Percentiles rank a stretch among this genome's conserved stretches.
Conservation (phyloP, 208 protist species). For the Crithidia sp. region DNA sequence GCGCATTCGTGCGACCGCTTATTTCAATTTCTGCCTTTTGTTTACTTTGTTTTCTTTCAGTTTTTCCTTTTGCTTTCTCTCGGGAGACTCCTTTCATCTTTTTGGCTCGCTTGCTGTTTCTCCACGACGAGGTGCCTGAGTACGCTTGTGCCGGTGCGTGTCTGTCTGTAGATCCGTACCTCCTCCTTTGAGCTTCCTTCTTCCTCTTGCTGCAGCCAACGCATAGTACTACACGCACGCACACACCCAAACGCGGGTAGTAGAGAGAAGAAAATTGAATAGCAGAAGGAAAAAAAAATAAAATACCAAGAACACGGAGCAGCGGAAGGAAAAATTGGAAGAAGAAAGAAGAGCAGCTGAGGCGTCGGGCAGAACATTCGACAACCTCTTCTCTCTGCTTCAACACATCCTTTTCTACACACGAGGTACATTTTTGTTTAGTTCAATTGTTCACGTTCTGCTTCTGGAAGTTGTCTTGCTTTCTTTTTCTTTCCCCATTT, state of each 20-base stretch:
- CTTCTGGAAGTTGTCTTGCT: neutral
- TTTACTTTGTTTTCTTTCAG: no score
- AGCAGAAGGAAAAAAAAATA: no score
- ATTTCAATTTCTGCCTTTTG: no score
- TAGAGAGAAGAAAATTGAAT: no score
- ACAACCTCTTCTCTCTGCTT: neutral
- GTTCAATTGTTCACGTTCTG: conserved; percentile 2
- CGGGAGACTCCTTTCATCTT: neutral
- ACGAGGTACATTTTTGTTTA: neutral
- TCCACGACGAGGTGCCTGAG: neutral
- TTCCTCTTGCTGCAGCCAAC: neutral
- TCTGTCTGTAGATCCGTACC: neutral
- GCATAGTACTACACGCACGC: neutral
- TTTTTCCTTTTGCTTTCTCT: no score
- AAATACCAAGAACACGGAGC: no score
- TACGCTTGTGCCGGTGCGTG: neutral
- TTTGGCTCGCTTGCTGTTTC: neutral
- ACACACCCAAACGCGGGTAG: no score
- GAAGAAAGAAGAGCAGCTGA: no score
- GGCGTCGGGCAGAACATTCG: no score
- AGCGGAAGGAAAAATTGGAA: no score
- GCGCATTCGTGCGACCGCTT: no score
- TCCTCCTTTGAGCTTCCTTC: neutral
- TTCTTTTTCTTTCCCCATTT: neutral
- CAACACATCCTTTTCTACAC: neutral